Percentiles rank a stretch among this genome's conserved stretches.
Evolutionary conservation across 768 basidiomycete species (phyloP).

Genomic region (Termitomyces heimii): DNA sequence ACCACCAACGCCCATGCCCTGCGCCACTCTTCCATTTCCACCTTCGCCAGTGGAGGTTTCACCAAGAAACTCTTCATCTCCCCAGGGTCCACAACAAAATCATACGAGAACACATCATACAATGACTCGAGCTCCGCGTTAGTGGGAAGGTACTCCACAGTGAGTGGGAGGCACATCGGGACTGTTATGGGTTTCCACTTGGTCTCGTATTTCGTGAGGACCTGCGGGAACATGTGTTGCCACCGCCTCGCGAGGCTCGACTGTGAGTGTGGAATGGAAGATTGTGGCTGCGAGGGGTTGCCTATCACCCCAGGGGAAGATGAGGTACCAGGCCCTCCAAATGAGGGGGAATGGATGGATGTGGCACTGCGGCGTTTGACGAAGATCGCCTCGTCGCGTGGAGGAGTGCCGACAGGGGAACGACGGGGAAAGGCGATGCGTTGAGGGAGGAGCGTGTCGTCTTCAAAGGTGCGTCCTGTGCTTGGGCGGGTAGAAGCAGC

Average conservation of each 20-base stretch:
- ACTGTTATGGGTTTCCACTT: slow-evolving; percentile 89
- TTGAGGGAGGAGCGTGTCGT: slow-evolving; percentile 43
- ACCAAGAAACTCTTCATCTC: slow-evolving; percentile 89
- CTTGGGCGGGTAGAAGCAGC: slow-evolving; percentile 33
- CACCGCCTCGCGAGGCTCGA: slow-evolving; percentile 80
- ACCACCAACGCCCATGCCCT: slow-evolving; percentile 72
- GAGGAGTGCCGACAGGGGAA: slow-evolving; percentile 66
- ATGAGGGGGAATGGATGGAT: slow-evolving; percentile 29
- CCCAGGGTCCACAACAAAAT: slow-evolving; percentile 77
- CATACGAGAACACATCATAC: slow-evolving; percentile 82
- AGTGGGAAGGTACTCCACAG: slow-evolving; percentile 83
- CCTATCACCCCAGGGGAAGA: slow-evolving; percentile 43
- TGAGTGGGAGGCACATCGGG: slow-evolving; percentile 85
- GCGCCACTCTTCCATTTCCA: slow-evolving; percentile 50
- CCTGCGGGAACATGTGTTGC: slow-evolving; percentile 80
- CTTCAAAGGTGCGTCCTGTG: slow-evolving; percentile 50
- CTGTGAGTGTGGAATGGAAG: slow-evolving; percentile 53
- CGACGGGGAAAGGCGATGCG: slow-evolving; percentile 43
- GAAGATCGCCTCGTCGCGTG: slow-evolving; percentile 56
- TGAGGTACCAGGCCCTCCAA: slow-evolving; percentile 25
- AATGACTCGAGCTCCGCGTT: slow-evolving; percentile 66
- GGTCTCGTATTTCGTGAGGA: slow-evolving; percentile 74
- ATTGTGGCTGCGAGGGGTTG: slow-evolving; percentile 65
- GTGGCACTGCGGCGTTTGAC: slow-evolving; percentile 50
- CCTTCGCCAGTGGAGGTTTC: slow-evolving; percentile 47